Conservation (phyloP, 2,329 filamentous ascomycete genomes). For the Botrytis porri region DNA sequence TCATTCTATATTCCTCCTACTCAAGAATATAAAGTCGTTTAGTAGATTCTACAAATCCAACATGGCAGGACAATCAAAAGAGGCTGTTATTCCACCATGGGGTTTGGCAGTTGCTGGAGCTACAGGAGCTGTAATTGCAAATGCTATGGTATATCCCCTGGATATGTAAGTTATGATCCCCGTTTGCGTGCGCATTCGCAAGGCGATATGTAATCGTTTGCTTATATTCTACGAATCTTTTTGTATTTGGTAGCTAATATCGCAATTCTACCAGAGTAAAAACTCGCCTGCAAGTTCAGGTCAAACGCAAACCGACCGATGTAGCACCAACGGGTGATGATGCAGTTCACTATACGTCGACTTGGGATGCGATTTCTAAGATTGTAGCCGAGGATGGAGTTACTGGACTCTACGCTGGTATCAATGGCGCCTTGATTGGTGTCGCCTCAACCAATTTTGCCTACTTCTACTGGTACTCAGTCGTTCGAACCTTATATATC, state of each 20-base stretch:
- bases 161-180: slow-evolving; percentile 70
- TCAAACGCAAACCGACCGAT: slow-evolving; percentile 59
- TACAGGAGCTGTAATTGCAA: slow-evolving; percentile 88
- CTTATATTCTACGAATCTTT: slow-evolving; percentile 4
- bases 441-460: slow-evolving; percentile 98
- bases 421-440: slow-evolving; percentile 80
- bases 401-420: slow-evolving; percentile 81
- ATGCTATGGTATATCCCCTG: slow-evolving; percentile 91
- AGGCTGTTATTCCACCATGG: slow-evolving; percentile 72
- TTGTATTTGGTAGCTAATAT: slow-evolving; percentile 11
- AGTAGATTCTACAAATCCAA: neutral
- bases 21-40: neutral
- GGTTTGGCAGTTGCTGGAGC: slow-evolving; percentile 89
- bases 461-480: slow-evolving; percentile 98
- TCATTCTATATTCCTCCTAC: neutral
- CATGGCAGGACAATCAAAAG: slow-evolving; percentile 38
- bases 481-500: slow-evolving; percentile 79
- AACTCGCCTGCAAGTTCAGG: slow-evolving; percentile 91
- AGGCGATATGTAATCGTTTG: slow-evolving; percentile 15
- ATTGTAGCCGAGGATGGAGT: slow-evolving; percentile 81
- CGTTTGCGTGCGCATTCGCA: slow-evolving; percentile 12
- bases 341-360: slow-evolving; percentile 77
- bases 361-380: slow-evolving; percentile 81
- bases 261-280: slow-evolving; percentile 67
- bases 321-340: slow-evolving; percentile 44